Base-by-base conservation (phyloP, 2,329 filamentous ascomycete species). In the Akanthomyces lecanii region DNA sequence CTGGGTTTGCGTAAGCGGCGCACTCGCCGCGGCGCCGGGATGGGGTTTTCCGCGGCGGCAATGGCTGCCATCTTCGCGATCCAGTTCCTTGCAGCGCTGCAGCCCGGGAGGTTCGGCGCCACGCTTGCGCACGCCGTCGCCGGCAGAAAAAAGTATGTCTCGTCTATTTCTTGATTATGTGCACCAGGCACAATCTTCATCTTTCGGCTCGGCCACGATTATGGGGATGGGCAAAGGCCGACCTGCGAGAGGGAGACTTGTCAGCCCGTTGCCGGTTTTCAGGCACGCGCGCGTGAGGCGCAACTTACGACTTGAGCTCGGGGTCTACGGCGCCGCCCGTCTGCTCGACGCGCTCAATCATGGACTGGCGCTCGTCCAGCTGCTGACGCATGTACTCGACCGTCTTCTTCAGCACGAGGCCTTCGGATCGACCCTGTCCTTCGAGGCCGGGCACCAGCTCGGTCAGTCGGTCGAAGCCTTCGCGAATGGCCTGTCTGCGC, bases 381-480 rank as follows among this genome's bases (percentile, higher is more conserved):
- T 88, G 80, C 65, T 85, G 76, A 48, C 80, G 80, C 71, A 90
- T 87, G 66, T 82, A 89, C 16, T 88, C 85, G 36, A 89, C 84
- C 0, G 88, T 89, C 67, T 83, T 83, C 66, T 87, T 85, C 25
- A 97, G 80, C n/a, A 97, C 91, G 21, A 92, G 81, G 33, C 90
- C 91, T 74, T 97, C 92, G 66, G 91, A 95, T 52, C 92, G 86
- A 1, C 90, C 92, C 71, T 93, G 89, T 0, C 92, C 92, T 69
- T 91, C 85, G 60, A 96, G 81, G 0, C 90, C 91, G 0, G 92
- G 92, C 1, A 96, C 91, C 38, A 96, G 82, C 60, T 88, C 85
- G 18, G 90, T 90, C 30, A 97, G 82, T 40, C 87, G 84, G 74
- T 96, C 91, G 73, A 96, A 96, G 63, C 90, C 91, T 64, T 91